phyloP scores from a whole-genome alignment of 306 rosid species.

The Rosa lucieae region DNA sequence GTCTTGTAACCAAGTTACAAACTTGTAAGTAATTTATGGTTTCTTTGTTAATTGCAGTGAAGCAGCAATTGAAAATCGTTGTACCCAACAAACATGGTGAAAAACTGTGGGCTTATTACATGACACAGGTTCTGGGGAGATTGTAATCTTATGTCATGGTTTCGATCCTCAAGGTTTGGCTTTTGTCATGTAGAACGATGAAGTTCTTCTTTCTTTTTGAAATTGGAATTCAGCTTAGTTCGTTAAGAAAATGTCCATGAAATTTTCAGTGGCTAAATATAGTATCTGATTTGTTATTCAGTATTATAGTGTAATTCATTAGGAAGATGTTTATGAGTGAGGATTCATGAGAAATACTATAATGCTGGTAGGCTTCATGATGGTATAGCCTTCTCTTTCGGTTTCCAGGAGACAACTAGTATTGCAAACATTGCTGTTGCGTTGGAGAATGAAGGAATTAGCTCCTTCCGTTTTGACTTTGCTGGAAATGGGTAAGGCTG shows the following conservation, averaged over 20 bases:
- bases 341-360: too few species aligned
- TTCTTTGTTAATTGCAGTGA: conserved; percentile 32
- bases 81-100: conserved; percentile 58
- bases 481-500: conserved; percentile 67
- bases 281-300: too few species aligned
- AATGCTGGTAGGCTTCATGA: too few species aligned
- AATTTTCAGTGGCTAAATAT: too few species aligned
- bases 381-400: too few species aligned
- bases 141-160: conserved; percentile 84
- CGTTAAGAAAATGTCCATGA: too few species aligned
- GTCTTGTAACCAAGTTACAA: background rate
- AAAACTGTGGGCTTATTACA: conserved; percentile 70
- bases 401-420: background rate
- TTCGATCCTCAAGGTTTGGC: conserved; percentile 43
- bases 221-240: too few species aligned
- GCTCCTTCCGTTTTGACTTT: conserved; percentile 73
- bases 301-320: too few species aligned
- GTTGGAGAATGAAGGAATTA: conserved; percentile 55
- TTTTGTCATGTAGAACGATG: too few species aligned
- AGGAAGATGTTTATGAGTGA: too few species aligned
- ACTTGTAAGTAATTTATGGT: background rate
- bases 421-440: conserved; percentile 58
- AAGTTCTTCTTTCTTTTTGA: too few species aligned
- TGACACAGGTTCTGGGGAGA: conserved; percentile 57
- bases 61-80: conserved; percentile 40